Evolutionary conservation across 1,139 yeast species (phyloP).

Genomic region (Sugiyamaella grinbergsii): DNA sequence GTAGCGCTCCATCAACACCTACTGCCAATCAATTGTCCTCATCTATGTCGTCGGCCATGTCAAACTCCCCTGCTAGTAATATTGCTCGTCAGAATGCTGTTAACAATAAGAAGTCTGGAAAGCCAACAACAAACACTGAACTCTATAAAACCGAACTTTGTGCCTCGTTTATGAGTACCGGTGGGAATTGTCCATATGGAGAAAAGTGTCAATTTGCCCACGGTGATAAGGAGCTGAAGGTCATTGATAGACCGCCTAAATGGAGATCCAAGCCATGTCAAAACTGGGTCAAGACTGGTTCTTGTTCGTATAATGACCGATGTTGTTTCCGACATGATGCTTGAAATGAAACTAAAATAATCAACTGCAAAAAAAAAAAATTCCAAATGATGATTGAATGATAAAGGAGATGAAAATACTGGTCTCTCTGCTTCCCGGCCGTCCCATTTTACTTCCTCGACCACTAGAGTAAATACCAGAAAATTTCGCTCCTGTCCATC

Average conservation of each 20-base stretch:
- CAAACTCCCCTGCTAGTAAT: constrained; percentile 16
- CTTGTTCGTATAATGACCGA: constrained; percentile 85
- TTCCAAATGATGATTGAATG: background rate
- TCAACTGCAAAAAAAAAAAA: background rate
- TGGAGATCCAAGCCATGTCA: constrained; percentile 93
- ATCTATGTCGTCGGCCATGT: constrained; percentile 16
- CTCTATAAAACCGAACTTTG: constrained; percentile 91
- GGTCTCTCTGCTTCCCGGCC: background rate
- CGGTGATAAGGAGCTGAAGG: constrained; percentile 74
- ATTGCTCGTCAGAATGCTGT: constrained; percentile 15
- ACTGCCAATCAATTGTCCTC: constrained; percentile 15
- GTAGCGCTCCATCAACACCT: constrained; percentile 18
- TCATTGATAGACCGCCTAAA: constrained; percentile 73
- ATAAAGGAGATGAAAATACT: background rate
- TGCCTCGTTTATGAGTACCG: constrained; percentile 68
- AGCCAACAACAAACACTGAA: constrained; percentile 59
- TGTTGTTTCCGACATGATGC: constrained; percentile 80
- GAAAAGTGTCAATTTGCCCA: constrained; percentile 94
- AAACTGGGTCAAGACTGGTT: constrained; percentile 81
- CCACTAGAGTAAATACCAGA: too few relatives aligned
- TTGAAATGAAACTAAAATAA: background rate
- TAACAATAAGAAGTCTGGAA: constrained; percentile 34
- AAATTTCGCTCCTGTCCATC: background rate
- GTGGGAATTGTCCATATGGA: constrained; percentile 82
- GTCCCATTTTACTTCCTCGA: too few relatives aligned